Base-by-base conservation (phyloP, 441 rosid genomes). In the Bocquillonia castaneifolia region DNA sequence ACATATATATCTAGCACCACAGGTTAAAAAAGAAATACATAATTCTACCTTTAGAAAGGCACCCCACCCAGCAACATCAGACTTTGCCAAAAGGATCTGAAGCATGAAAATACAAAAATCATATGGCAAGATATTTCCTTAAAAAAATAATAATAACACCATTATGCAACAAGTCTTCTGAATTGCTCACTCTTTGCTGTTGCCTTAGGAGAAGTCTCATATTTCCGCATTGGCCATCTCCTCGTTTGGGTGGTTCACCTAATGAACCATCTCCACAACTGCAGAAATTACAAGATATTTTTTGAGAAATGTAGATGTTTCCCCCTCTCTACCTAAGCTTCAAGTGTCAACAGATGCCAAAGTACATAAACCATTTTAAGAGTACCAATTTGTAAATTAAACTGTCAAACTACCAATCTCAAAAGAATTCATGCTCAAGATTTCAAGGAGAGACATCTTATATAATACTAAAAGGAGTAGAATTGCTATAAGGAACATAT, bases 41-140 rank as follows among this genome's bases (percentile, higher is more conserved):
- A 25, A 40, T 18, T 66, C 36, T 80, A 91, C 98, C 94, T 80
- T 80, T 32, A 90, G 72, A 73, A 88, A 93, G 59, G 97, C 98
- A 74, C 98, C 97, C 97, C 98, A 93, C 69, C 98, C 98, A 29
- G 95, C 91, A 77, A 87, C 83, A 63, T 84, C 88, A 71, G 98
- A 93, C 66, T 77, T 85, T 57, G 83, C 90, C 81, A 91, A 36
- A 67, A 89, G 84, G 73, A 89, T 88, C 97, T 93, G 85, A 72
- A 59, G 71, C 67, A 66, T 52, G 39, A 53, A 37, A 64, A n/a
- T 9, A 13, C 20, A 72, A 32, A 40, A 71, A 66, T 34, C 18
- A 52, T 56, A 63, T 60, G 31, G 40, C 45, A 73, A 65, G 44
- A 45, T 67, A 47, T 26, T 31, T 47, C 63, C 51, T 69, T 57